Evolutionary conservation across 2,329 filamentous ascomycete genomes (phyloP), one percentile per base, ranked within the genome.

Genomic region (Bimuria novae-zelandiae): DNA sequence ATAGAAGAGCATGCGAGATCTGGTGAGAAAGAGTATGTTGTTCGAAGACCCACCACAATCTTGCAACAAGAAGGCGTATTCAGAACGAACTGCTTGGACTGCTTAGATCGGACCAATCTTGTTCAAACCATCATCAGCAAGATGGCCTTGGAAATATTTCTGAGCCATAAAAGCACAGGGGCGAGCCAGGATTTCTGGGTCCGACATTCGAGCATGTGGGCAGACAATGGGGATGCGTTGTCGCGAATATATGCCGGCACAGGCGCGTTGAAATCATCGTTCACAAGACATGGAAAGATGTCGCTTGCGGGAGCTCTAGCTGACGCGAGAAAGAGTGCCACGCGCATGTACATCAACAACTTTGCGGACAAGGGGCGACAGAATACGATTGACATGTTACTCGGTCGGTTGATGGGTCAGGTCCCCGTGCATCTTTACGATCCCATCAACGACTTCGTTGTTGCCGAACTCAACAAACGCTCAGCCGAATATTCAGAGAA

Each of bases 201-300:
- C 76, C 83, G 90, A 43, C 94, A 99, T 76, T 92, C 91, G 7
- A 94, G 86, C 55, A 81, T 99, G 1, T 99, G 94, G 94, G 94
- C 94, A 29, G 94, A 99, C 73, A 97, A 97, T 68, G 94, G 94
- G 19, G 94, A 99, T 76, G 89, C 89, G 5, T 76, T 99, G 42
- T 97, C 92, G 11, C 90, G 91, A 67, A 97, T 97, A 22, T 99
- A 99, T 70, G 94, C 94, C 7, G 94, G 94, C 21, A 99, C 94
- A 3, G 94, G 94, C 4, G 94, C 94, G 14, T 79, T 99, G 39
- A 99, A 97, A 73, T 92, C 92, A 2, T 97, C 92, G 0, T 97
- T 96, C 64, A 99, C 94, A 1, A 84, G 94, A 51, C 87, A 89
- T 67, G 94, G 94, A 29, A 97, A 97, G 75, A 97, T 96, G 90